Base-by-base conservation (phyloP, 768 basidiomycete genomes). In the Russula dissimulans region DNA sequence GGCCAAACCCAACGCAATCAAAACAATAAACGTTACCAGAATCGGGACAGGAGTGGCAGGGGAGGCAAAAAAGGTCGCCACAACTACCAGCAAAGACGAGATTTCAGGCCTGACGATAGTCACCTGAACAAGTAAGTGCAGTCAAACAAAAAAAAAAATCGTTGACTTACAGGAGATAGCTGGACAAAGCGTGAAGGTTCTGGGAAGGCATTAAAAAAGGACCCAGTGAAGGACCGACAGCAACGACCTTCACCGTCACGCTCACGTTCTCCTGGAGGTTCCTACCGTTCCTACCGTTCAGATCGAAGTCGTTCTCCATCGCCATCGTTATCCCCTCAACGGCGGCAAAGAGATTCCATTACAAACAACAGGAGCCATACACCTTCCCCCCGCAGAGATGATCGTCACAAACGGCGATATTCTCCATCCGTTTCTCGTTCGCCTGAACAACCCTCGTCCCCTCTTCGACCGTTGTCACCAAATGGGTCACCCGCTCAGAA, bases 111-210 rank as follows among this genome's bases (percentile, higher is more conserved):
- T 29, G 85, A 89, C 46, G 86, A 89, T 56, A 77, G 79, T n/a
- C 80, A 78, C 66, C 70, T 84, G 54, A 91, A 90, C 72, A 91
- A 90, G 89, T 91, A 71, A 49, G 84, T 72, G 31, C 5, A 9
- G 29, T 36, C 51, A 26, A 34, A 14, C 46, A n/a, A 32, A n/a
- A 32, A n/a, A 32, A 17, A 36, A 38, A 15, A 32, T 32, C 17
- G 34, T 39, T 9, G 52, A 58, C 17, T 64, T 38, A 57, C 64
- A 41, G 58, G 48, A 17, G 26, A 29, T 57, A 90, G 87, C 67
- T 89, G 87, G 87, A 82, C 81, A 47, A 77, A 79, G 67, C 77
- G 87, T 54, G 85, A 87, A 45, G 70, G 70, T 46, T 70, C 76
- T 48, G 69, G 78, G 70, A 75, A 73, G 73, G 76, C 71, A 59